Evolutionary conservation across 2,329 filamentous ascomycete genomes (phyloP), one percentile per base, ranked within the genome.

Genomic region (Mycocentrospora acerina): DNA sequence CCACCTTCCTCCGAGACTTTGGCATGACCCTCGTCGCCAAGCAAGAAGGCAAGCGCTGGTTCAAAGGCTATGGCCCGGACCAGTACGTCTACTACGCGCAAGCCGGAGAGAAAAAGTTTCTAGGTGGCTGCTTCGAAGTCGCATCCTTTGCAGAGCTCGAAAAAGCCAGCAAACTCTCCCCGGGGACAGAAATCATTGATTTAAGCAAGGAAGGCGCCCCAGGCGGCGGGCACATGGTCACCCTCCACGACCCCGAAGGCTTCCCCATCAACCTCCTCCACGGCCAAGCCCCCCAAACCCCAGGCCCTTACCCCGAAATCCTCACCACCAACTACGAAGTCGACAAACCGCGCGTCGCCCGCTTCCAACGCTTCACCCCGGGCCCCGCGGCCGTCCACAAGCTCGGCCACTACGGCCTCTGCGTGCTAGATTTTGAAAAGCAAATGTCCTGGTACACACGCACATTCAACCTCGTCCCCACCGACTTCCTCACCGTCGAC

Each of bases 51-150:
- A 52, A 57, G 41, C 75, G 78, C 22, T 85, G 78, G 68, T 82
- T 76, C 60, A 75, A 78, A 27, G 81, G 81, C 13, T 83, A 82
- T 53, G 80, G 81, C 11, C 66, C 64, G 6, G 80, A 83, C 49
- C 79, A 79, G 10, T 83, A 80, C 57, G 67, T 82, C 2, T 71
- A 83, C 29, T 80, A 78, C 47, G 73, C 79, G 32, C 70, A 72
- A 42, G 67, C 69, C 33, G 71, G 75, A 2, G 62, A 71, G 55
- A 67, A 63, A 42, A 76, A 71, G 39, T 85, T 83, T 53, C 71
- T 75, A 5, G 81, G 81, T 2, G 72, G 74, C 0, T 78, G 72
- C 2, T 84, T 80, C 46, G 76, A 74, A 24, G 81, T 83, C 5
- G 76, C 78, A 45, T 73, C 70, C 5, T 69, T 75, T 50, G 74